Evolutionary conservation across 1,284 basidiomycete species (phyloP), one percentile per base, ranked within the genome.

Genomic region (Fomitopsis schrenkii): DNA sequence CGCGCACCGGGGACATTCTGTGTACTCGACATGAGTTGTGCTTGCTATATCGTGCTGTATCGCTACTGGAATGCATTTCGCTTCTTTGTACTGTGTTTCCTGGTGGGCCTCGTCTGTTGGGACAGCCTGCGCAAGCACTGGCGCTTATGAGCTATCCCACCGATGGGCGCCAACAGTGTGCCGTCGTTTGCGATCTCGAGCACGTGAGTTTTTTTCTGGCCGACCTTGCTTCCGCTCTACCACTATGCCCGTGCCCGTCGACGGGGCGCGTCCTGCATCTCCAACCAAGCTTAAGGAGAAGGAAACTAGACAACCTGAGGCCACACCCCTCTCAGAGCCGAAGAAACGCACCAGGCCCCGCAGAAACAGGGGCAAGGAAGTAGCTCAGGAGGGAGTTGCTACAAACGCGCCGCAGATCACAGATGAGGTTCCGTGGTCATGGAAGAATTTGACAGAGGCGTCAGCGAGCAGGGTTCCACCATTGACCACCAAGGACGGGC

Each of bases 401-500:
- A 66, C 28, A 60, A 64, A 5, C 67, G 67, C 33, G 30, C 67
- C 63, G n/a, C 65, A 62, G 46, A 38, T 61, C 10, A 72, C 70
- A 55, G 66, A 74, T 54, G 75, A 71, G 55, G 70, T 75, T 62
- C 67, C 76, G 60, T 92, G 90, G 90, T 77, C 83, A 60, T 93
- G 91, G 91, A 78, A 80, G 60, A 80, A 83, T 48, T 78, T 96
- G 58, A 88, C 91, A 42, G 89, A 93, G 72, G 83, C 86, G 35
- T 82, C 83, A 62, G 81, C 86, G 33, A 90, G 84, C 64, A 80
- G 78, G 60, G 81, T 85, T 53, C 83, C 91, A 8, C 87, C 91
- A 45, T 76, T 94, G 61, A 94, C 94, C 75, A 93, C 93, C 36
- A 88, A 82, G 71, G 94, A 97, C 75, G 91, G 91, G 75, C 88